phyloP scores from a whole-genome alignment of 1,284 basidiomycete genomes.

The Puccinia polysora region DNA sequence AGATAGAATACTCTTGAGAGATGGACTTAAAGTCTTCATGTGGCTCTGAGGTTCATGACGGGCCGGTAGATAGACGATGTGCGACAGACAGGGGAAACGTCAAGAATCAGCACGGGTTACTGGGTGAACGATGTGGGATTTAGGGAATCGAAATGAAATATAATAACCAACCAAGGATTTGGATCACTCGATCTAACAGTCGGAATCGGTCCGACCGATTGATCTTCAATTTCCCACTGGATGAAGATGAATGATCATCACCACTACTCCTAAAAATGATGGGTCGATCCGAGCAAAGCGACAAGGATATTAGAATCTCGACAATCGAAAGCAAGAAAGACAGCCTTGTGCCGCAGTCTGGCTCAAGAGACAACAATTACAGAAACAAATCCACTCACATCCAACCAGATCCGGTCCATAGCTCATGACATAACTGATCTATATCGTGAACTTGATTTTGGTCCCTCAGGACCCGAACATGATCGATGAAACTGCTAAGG shows the following conservation, averaged over 20 bases:
- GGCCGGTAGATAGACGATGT: too few species aligned
- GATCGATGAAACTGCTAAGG: background rate
- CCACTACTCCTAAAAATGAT: background rate
- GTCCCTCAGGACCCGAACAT: constrained; percentile 9
- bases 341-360: background rate
- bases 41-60: too few species aligned
- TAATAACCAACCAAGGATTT: constrained; percentile 15
- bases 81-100: too few species aligned
- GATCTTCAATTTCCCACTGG: background rate
- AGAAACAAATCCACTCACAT: background rate
- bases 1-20: too few species aligned
- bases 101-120: too few species aligned
- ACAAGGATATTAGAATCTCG: background rate
- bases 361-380: background rate
- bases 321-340: background rate
- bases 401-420: constrained; percentile 30
- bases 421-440: constrained; percentile 36
- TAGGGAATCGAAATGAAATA: background rate
- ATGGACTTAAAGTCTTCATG: too few species aligned
- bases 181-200: constrained; percentile 12
- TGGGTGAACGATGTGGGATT: too few species aligned
- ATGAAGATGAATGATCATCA: background rate
- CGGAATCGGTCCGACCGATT: constrained; percentile 5
- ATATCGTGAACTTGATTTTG: background rate
- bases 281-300: too few species aligned